Percentiles rank a stretch among this genome's conserved stretches.
Conservation (phyloP, 352 stramenopile genomes). For the Pythium scleroteichum region DNA sequence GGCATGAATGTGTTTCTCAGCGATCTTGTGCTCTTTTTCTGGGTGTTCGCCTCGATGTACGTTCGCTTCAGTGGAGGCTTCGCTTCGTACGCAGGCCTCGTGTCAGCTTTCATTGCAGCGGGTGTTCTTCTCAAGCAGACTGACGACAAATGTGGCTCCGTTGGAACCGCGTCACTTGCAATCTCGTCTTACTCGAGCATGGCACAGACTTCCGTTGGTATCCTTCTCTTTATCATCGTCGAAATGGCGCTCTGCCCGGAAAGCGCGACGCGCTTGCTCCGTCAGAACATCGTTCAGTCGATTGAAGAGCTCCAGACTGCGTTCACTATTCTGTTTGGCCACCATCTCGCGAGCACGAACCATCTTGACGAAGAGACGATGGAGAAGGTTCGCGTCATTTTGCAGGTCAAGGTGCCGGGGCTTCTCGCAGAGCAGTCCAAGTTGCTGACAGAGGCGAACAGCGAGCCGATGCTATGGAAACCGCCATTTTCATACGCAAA, state of each 20-base stretch:
- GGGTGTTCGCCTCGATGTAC: conserved; percentile 78
- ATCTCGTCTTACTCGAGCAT: conserved; percentile 79
- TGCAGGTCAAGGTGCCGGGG: conserved; percentile 59
- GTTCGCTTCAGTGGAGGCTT: conserved; percentile 69
- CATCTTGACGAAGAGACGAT: conserved; percentile 57
- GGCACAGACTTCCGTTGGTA: conserved; percentile 73
- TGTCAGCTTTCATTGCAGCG: conserved; percentile 72
- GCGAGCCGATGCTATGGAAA: conserved; percentile 69
- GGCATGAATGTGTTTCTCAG: conserved; percentile 51
- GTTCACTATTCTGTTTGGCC: conserved; percentile 69
- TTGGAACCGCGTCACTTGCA: conserved; percentile 47
- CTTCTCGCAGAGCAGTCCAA: conserved; percentile 59
- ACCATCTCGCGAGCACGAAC: conserved; percentile 61
- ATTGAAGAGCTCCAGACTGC: conserved; percentile 60
- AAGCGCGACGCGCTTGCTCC: conserved; percentile 63
- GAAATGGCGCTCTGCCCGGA: conserved; percentile 70
- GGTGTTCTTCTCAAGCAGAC: conserved; percentile 64
- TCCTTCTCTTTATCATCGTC: conserved; percentile 78
- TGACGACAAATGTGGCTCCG: conserved; percentile 40
- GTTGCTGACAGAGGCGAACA: conserved; percentile 61
- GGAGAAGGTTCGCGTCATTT: conserved; percentile 49
- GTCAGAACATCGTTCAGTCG: conserved; percentile 76
- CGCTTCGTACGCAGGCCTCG: conserved; percentile 67
- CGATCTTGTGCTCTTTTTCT: conserved; percentile 62
- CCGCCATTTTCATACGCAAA: conserved; percentile 74